Evolutionary conservation across 2,329 filamentous ascomycete species (phyloP).

Genomic region (Pseudonectria buxi): DNA sequence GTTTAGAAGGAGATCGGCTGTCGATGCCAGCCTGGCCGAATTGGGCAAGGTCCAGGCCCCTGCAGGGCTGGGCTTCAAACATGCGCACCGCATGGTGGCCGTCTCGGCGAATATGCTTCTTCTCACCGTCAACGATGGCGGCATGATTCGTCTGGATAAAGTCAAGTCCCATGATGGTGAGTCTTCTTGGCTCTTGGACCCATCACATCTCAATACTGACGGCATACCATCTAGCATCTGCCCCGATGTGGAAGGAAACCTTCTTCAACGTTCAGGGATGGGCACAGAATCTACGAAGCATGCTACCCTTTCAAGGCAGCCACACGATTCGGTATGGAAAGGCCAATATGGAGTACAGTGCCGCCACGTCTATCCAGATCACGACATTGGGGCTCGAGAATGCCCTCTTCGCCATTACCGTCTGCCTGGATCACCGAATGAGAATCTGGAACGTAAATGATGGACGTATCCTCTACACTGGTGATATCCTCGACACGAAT

Average conservation of each 20-base stretch:
- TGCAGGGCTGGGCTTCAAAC: slow-evolving; percentile 68
- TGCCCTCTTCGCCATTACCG: slow-evolving; percentile 60
- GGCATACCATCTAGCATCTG: slow-evolving; percentile 17
- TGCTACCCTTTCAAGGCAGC: slow-evolving; percentile 60
- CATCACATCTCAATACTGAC: neutral
- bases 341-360: slow-evolving; percentile 58
- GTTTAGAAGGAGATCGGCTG: slow-evolving; percentile 63
- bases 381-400: slow-evolving; percentile 44
- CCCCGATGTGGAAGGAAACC: slow-evolving; percentile 57
- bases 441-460: slow-evolving; percentile 84
- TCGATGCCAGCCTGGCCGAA: slow-evolving; percentile 67
- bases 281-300: slow-evolving; percentile 57
- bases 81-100: slow-evolving; percentile 74
- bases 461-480: slow-evolving; percentile 68
- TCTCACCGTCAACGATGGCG: slow-evolving; percentile 74
- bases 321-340: slow-evolving; percentile 59
- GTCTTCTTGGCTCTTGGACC: slow-evolving; percentile 12
- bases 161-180: slow-evolving; percentile 42
- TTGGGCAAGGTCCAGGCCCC: slow-evolving; percentile 70
- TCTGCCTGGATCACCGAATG: slow-evolving; percentile 82
- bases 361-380: slow-evolving; percentile 57
- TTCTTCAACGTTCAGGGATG: slow-evolving; percentile 70
- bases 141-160: slow-evolving; percentile 64
- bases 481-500: slow-evolving; percentile 68
- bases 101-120: slow-evolving; percentile 67